phyloP scores from a whole-genome alignment of 345 rosid genomes.

The Syzygium grande region DNA sequence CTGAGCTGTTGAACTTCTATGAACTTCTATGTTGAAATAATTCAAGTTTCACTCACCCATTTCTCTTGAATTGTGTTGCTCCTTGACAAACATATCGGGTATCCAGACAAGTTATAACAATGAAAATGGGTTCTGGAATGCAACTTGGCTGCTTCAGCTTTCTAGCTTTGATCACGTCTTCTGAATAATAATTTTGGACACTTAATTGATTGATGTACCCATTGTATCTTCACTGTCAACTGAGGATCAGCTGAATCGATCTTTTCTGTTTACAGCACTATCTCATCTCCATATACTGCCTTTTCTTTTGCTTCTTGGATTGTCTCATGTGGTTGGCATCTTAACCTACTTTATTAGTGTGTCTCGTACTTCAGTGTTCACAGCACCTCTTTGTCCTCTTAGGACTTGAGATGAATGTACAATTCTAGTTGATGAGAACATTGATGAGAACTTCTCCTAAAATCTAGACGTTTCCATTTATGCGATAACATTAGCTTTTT shows the following conservation, averaged over 20 bases:
- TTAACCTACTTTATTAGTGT: background rate
- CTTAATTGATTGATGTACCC: background rate
- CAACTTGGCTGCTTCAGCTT: background rate
- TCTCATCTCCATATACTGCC: background rate
- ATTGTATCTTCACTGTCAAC: background rate
- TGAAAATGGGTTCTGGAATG: background rate
- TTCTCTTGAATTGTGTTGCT: background rate
- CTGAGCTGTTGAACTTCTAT: background rate
- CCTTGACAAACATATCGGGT: background rate
- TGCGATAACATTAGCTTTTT: background rate
- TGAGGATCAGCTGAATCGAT: background rate
- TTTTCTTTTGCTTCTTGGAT: background rate
- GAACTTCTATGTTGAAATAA: background rate
- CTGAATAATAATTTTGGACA: background rate
- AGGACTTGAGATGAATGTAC: background rate
- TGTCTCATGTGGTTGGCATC: background rate
- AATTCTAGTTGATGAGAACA: background rate
- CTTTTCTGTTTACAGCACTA: background rate
- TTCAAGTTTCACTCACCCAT: background rate
- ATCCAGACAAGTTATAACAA: background rate
- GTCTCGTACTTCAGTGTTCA: background rate
- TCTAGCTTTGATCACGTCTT: background rate
- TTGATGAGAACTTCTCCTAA: background rate
- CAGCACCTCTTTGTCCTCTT: background rate
- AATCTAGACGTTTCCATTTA: background rate